These are phyloP conservation scores for Venturia pyrina DNA, from an alignment of 2,329 filamentous ascomycete species.

Conservation along the genomic window DNA sequence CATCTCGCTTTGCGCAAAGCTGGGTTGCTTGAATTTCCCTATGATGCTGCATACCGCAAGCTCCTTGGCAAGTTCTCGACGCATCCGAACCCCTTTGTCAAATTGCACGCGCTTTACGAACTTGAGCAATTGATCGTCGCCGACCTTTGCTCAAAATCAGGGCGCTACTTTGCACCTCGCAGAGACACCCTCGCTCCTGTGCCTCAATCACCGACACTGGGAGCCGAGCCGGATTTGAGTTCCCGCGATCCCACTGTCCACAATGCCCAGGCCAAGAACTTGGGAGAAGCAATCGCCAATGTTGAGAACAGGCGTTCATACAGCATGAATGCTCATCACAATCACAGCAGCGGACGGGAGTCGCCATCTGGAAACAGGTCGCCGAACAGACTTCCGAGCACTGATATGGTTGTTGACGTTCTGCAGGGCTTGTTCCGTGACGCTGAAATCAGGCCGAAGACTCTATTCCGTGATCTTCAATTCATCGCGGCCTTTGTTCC, in stretches of 20 bases:
- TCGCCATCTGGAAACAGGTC: conserved; percentile 27
- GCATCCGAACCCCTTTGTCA: conserved; percentile 77
- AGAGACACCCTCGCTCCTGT: conserved; percentile 31
- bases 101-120: conserved; percentile 74
- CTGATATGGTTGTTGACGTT: conserved; percentile 33
- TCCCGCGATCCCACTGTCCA: conserved; percentile 33
- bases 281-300: conserved; percentile 61
- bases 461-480: conserved; percentile 40
- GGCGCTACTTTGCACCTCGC: conserved; percentile 31
- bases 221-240: conserved; percentile 33
- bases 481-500: conserved; percentile 53
- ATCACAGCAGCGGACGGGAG: conserved; percentile 22
- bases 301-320: conserved; percentile 59
- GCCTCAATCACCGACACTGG: conserved; percentile 35
- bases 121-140: conserved; percentile 73
- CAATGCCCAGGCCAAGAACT: conserved; percentile 32
- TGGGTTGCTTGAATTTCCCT: conserved; percentile 58
- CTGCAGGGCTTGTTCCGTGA: conserved; percentile 35
- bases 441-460: conserved; percentile 33
- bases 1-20: conserved; percentile 30
- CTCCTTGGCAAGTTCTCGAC: conserved; percentile 80
- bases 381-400: conserved; percentile 29
- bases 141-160: conserved; percentile 52
- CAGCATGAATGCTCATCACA: conserved; percentile 32
- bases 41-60: conserved; percentile 66